Percentiles rank a stretch among this genome's conserved stretches.
Evolutionary conservation across 495 filamentous ascomycete genomes (phyloP).

Genomic region (Penicillium silybi): DNA sequence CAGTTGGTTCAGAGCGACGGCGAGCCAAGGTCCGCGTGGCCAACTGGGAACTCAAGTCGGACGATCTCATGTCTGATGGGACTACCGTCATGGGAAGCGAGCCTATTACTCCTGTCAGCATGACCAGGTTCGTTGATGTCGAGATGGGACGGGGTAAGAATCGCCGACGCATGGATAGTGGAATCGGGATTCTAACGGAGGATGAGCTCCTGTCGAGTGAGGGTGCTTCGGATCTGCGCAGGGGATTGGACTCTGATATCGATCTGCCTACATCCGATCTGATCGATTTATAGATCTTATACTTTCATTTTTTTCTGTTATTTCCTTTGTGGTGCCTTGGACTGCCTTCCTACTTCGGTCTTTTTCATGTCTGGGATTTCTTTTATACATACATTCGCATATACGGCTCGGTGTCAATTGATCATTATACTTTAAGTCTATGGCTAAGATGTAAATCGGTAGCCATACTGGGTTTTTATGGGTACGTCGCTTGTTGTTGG

Average conservation of each 20-base stretch:
- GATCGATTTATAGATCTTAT: constrained; percentile 5
- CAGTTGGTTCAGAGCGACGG: constrained; percentile 32
- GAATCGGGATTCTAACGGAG: constrained; percentile 59
- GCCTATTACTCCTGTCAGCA: constrained; percentile 46
- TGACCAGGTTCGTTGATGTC: constrained; percentile 43
- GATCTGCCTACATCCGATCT: constrained; percentile 17
- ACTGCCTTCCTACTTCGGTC: not conserved
- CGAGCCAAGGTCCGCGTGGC: constrained; percentile 38
- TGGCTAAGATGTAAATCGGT: constrained; percentile 20
- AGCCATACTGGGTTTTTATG: constrained; percentile 24
- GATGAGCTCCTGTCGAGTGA: constrained; percentile 44
- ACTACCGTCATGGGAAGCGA: constrained; percentile 37
- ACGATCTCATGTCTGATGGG: constrained; percentile 50
- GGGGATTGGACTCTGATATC: constrained; percentile 24
- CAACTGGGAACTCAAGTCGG: constrained; percentile 42
- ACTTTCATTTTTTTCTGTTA: constrained; percentile 1
- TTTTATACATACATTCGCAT: constrained; percentile 1
- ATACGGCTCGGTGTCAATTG: constrained; percentile 23
- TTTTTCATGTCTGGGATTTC: not conserved
- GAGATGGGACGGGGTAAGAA: constrained; percentile 45
- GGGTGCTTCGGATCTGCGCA: constrained; percentile 16
- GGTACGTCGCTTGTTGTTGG: constrained; percentile 23
- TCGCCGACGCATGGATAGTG: constrained; percentile 54
- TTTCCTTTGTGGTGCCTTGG: not conserved
- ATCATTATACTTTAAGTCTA: constrained; percentile 2